Evolutionary conservation across 306 rosid genomes (phyloP).

Genomic region (Pyrus bretschneideri): DNA sequence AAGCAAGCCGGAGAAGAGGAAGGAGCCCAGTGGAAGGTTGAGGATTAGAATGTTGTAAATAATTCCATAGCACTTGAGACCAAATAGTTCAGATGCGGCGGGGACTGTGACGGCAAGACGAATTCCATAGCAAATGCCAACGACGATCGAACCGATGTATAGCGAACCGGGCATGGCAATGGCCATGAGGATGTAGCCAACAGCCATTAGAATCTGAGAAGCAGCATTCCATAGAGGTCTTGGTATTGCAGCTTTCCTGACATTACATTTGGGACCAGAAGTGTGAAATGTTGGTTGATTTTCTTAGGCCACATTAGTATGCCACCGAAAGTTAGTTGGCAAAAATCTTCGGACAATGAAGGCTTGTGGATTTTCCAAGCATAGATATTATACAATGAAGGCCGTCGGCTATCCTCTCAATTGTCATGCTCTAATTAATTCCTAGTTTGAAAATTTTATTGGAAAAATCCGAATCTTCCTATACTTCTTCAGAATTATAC

Average conservation of each 20-base stretch:
- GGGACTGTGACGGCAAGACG: constrained; percentile 76
- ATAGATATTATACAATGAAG: not conserved
- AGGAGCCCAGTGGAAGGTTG: constrained; percentile 86
- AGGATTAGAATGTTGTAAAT: constrained; percentile 80
- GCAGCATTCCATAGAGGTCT: constrained; percentile 72
- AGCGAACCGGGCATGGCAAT: constrained; percentile 76
- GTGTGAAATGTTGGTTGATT: not conserved
- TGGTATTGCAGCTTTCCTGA: constrained; percentile 62
- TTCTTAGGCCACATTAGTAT: not conserved
- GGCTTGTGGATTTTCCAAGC: not conserved
- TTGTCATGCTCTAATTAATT: too few species aligned
- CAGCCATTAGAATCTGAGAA: constrained; percentile 80
- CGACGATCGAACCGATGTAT: constrained; percentile 62
- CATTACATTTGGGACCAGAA: not conserved
- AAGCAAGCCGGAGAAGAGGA: constrained; percentile 86
- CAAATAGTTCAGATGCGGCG: constrained; percentile 71
- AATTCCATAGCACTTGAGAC: constrained; percentile 73
- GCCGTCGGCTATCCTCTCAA: too few species aligned
- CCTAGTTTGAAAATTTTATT: too few species aligned
- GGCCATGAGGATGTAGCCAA: constrained; percentile 68
- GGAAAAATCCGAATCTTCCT: not conserved
- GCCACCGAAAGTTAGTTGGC: not conserved
- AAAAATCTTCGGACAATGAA: not conserved
- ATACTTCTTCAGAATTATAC: not conserved
- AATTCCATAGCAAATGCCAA: constrained; percentile 79